phyloP scores from a whole-genome alignment of 2,329 filamentous ascomycete genomes.

The Colletotrichum tamarilloi region DNA sequence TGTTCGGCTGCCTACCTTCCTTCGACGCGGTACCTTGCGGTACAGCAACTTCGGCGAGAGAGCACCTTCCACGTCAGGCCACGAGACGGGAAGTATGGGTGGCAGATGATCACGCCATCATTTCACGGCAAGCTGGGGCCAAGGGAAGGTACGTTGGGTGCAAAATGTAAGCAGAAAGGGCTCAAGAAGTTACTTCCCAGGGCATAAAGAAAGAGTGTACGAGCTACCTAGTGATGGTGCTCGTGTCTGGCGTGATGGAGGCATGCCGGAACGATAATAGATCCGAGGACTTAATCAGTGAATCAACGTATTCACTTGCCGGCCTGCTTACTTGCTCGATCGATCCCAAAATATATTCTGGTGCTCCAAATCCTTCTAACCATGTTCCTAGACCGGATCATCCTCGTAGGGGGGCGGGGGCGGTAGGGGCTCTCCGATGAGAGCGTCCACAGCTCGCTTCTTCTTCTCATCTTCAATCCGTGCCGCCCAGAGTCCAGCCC shows the following conservation, averaged over 20 bases:
- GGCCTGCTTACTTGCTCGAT: background rate
- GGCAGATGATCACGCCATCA: background rate
- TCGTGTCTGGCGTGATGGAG: background rate
- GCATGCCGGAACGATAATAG: too few relatives aligned
- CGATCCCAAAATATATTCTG: background rate
- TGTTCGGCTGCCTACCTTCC: background rate
- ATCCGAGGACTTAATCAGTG: background rate
- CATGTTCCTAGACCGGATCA: constrained; percentile 43
- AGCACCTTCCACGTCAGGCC: background rate
- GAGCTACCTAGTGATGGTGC: background rate
- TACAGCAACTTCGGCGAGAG: background rate
- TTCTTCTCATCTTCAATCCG: constrained; percentile 74
- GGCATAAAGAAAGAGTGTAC: background rate
- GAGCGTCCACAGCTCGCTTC: constrained; percentile 37
- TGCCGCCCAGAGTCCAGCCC: constrained; percentile 87
- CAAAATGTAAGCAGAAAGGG: background rate
- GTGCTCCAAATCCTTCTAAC: background rate
- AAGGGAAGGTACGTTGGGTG: background rate
- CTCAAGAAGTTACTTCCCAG: background rate
- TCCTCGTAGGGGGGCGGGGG: constrained; percentile 52
- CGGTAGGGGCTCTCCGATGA: constrained; percentile 40
- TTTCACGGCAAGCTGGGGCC: background rate
- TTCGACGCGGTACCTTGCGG: background rate
- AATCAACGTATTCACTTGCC: too few relatives aligned
- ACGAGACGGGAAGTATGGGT: too few relatives aligned